phyloP scores from a whole-genome alignment of 306 rosid genomes.

The Coriaria nepalensis region DNA sequence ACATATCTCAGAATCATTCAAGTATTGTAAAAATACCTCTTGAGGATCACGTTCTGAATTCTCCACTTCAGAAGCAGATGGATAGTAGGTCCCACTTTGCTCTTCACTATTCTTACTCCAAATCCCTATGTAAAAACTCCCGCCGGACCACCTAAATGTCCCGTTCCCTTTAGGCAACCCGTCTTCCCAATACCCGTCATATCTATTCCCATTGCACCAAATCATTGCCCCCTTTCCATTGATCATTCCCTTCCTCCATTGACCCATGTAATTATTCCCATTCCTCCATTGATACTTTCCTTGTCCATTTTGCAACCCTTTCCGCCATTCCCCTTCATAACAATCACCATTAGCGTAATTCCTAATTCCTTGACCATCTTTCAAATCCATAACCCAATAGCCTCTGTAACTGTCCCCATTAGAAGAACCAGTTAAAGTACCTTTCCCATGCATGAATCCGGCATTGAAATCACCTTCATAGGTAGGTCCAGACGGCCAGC shows the following conservation, averaged over 20 bases:
- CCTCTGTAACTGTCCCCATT: slow-evolving; percentile 64
- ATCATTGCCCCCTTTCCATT: slow-evolving; percentile 64
- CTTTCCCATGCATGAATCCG: slow-evolving; percentile 70
- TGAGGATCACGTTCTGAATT: slow-evolving; percentile 54
- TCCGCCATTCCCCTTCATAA: slow-evolving; percentile 86
- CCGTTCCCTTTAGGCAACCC: slow-evolving; percentile 79
- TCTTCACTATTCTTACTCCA: slow-evolving; percentile 59
- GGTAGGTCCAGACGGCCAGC: slow-evolving; percentile 92
- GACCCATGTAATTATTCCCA: slow-evolving; percentile 62
- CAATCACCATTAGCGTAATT: slow-evolving; percentile 67
- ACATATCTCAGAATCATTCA: slow-evolving; percentile 36
- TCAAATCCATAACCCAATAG: slow-evolving; percentile 65
- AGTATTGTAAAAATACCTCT: slow-evolving; percentile 28
- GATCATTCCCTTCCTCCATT: slow-evolving; percentile 59
- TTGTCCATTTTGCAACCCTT: slow-evolving; percentile 64
- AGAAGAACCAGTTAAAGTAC: slow-evolving; percentile 54
- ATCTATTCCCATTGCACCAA: slow-evolving; percentile 59
- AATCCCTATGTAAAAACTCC: slow-evolving; percentile 58
- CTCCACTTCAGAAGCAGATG: slow-evolving; percentile 21
- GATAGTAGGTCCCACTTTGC: slow-evolving; percentile 50
- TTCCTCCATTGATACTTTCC: slow-evolving; percentile 84
- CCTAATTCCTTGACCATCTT: slow-evolving; percentile 58
- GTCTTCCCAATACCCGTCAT: slow-evolving; percentile 79
- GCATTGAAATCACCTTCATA: slow-evolving; percentile 74
- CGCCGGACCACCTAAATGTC: slow-evolving; percentile 54